Evolutionary conservation across 23 red algal genomes (phyloP).

Genomic region (Cyanidium caldarium): DNA sequence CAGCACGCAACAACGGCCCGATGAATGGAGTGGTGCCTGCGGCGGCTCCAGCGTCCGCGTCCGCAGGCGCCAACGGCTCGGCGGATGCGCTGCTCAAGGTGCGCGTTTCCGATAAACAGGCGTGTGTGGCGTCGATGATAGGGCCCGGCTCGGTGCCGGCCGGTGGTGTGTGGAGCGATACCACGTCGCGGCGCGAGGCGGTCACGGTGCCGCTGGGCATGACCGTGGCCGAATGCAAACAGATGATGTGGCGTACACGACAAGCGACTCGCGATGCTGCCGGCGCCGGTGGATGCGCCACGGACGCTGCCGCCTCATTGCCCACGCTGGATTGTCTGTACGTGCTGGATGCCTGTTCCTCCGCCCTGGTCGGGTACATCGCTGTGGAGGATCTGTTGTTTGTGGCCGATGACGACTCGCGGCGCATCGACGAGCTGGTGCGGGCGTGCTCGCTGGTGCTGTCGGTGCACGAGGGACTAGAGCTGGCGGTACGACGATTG

Average conservation of each 20-base stretch:
- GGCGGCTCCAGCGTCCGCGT: not conserved
- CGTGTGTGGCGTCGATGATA: conserved; percentile 1
- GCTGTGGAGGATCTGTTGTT: not conserved
- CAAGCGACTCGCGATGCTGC: not conserved
- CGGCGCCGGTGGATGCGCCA: not conserved
- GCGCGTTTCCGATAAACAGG: not conserved
- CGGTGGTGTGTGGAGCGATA: conserved; percentile 1
- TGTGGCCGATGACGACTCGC: not conserved
- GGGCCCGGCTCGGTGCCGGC: not conserved
- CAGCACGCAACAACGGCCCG: not conserved
- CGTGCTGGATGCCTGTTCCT: not conserved
- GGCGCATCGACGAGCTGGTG: not conserved
- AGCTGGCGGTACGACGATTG: not conserved
- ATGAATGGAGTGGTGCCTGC: not conserved
- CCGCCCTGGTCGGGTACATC: not conserved
- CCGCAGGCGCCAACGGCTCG: not conserved
- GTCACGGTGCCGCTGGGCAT: not conserved
- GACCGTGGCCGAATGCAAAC: conserved; percentile 1
- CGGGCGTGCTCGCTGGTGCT: not conserved
- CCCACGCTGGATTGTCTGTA: not conserved
- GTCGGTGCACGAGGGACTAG: not conserved
- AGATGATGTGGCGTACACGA: too few relatives aligned
- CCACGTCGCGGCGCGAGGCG: conserved; percentile 3
- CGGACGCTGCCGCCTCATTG: not conserved
- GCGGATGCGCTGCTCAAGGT: not conserved